Evolutionary conservation across 2,329 filamentous ascomycete genomes (phyloP), one percentile per base, ranked within the genome.

Genomic region (Colletotrichum horii): DNA sequence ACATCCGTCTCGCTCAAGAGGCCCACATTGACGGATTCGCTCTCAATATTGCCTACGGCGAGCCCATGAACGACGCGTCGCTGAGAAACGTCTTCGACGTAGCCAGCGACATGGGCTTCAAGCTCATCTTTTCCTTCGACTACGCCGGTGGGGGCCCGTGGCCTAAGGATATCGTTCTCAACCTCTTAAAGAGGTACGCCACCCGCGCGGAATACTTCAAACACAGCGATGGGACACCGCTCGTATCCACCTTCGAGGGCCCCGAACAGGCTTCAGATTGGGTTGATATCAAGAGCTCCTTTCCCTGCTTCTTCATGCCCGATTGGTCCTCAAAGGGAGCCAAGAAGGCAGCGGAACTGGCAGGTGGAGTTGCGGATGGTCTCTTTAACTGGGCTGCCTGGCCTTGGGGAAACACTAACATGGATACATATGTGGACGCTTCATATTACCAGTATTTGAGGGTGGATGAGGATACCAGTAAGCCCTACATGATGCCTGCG

Each of bases 401-500:
- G 85, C 82, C 83, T 0, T 34, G 71, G 34, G 82, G 84, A 65
- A 67, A 70, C 2, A 68, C 70, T 5, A 22, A 66, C 16, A 77
- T 75, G 70, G 48, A 64, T 16, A 80, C 77, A 11, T 74, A 70
- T 30, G 36, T 61, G 8, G 79, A 80, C 58, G 73, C 71, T 15
- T 78, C 74, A 1, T 80, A 79, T 58, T 15, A 8, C 14, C 11
- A 70, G 3, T 65, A 38, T 11, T 15, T 80, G 4, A 22, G 24
- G 8, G 15, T 19, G 8, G 15, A 32, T 14, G 30, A 89, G 4
- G 9, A 58, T 0, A 52, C 6, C 80, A 91, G 91, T 48, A 89
- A 91, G 73, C 75, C 80, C 0, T 85, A 83, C 71, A 90, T 91
- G 87, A 90, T 90, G 88, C 85, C 88, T 3, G 86, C 90, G 15